Percentiles rank a stretch among this genome's conserved stretches.
These are phyloP conservation scores for Colletotrichum aenigma DNA, from an alignment of 2,329 filamentous ascomycete species.

Conservation along the genomic window DNA sequence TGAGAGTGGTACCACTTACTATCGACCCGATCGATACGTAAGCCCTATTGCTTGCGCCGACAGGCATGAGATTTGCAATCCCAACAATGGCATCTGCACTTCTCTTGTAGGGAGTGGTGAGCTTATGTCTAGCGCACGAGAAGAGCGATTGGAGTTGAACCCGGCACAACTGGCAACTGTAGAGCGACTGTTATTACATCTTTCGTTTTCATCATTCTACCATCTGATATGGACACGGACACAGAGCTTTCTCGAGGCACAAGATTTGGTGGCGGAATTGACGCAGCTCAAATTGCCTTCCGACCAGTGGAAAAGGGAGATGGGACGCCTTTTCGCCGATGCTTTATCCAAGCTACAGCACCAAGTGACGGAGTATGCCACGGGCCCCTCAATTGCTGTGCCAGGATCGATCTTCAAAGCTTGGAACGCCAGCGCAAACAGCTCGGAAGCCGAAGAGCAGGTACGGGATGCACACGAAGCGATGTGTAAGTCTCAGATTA, in stretches of 20 bases:
- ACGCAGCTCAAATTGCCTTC: not conserved
- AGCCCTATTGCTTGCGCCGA: conserved; percentile 2
- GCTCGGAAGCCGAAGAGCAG: not conserved
- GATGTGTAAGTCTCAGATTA: not conserved
- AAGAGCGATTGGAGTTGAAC: not conserved
- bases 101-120: not conserved
- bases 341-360: not conserved
- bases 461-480: not conserved
- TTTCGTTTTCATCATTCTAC: not conserved
- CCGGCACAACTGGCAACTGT: not conserved
- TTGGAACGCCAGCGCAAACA: not conserved
- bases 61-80: conserved; percentile 4
- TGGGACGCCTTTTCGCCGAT: not conserved
- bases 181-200: not conserved
- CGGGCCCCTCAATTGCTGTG: not conserved
- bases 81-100: not conserved
- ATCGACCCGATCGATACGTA: not conserved
- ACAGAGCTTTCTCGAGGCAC: not conserved
- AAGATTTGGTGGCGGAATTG: not conserved
- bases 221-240: not conserved
- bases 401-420: not conserved
- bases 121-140: not conserved
- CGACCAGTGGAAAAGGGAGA: conserved; percentile 5
- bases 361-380: not conserved
- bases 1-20: not conserved